phyloP scores from a whole-genome alignment of 768 basidiomycete genomes.

The Termitomyces bulborhizus region DNA sequence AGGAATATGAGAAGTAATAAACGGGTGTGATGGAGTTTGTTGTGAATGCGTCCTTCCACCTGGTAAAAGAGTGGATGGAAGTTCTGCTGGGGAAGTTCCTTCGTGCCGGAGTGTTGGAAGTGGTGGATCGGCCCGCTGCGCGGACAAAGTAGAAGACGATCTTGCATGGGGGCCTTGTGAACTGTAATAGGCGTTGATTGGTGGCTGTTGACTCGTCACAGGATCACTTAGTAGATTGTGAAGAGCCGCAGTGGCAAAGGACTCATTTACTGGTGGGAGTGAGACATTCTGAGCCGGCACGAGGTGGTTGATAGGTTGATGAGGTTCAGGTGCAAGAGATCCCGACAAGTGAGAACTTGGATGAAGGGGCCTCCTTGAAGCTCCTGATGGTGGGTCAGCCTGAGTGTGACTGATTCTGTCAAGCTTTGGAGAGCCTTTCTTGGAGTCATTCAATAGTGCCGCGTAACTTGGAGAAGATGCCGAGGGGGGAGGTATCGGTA shows the following conservation, averaged over 20 bases:
- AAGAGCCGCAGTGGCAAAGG: constrained; percentile 10
- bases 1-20: constrained; percentile 24
- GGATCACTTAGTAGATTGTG: constrained; percentile 11
- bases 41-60: constrained; percentile 15
- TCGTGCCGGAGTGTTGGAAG: constrained; percentile 35
- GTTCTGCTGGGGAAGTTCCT: constrained; percentile 5
- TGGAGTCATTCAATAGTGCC: constrained; percentile 23
- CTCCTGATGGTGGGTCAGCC: not conserved
- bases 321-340: not conserved
- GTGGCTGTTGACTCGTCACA: not conserved
- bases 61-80: constrained; percentile 16
- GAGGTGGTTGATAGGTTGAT: not conserved
- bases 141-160: constrained; percentile 17
- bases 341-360: not conserved
- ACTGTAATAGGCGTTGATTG: constrained; percentile 1
- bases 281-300: not conserved
- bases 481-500: constrained; percentile 29
- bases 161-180: constrained; percentile 4
- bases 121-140: constrained; percentile 21
- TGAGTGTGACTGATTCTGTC: constrained; percentile 41
- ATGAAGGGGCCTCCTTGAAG: not conserved
- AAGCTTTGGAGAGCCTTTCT: constrained; percentile 49
- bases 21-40: constrained; percentile 9
- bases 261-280: not conserved
- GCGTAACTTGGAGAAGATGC: not conserved